Evolutionary conservation across 148 eudicot genomes (phyloP).

Genomic region (Fagopyrum esculentum): DNA sequence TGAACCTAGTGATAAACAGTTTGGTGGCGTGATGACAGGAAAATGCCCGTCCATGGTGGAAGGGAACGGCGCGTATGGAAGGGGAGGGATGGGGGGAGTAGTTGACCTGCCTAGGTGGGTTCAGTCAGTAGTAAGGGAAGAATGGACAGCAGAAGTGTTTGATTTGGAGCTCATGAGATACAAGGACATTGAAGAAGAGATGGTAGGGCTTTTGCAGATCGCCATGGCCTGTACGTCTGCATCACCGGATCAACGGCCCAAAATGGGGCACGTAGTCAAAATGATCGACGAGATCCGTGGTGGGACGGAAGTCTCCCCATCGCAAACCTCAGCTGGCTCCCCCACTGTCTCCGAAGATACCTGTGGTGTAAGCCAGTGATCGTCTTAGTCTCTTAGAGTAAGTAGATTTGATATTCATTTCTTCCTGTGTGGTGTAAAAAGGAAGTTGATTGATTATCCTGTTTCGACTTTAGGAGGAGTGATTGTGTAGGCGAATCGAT

Average conservation of each 20-base stretch:
- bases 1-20: neutral
- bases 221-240: conserved; percentile 77
- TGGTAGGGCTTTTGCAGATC: conserved; percentile 82
- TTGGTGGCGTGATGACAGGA: conserved; percentile 5
- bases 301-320: conserved; percentile 1
- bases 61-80: conserved; percentile 10
- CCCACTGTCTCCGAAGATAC: conserved; percentile 7
- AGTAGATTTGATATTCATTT: neutral
- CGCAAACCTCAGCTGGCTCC: conserved; percentile 5
- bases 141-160: conserved; percentile 95
- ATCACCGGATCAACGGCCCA: conserved; percentile 81
- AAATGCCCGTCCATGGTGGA: conserved; percentile 16
- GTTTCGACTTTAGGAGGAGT: neutral
- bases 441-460: neutral
- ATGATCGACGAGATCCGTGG: conserved; percentile 78
- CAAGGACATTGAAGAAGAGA: conserved; percentile 92
- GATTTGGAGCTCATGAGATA: conserved; percentile 86
- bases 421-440: neutral
- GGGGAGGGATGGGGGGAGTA: conserved; percentile 18
- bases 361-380: conserved; percentile 10
- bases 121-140: conserved; percentile 75
- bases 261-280: conserved; percentile 64
- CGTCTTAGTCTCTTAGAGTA: neutral
- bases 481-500: neutral
- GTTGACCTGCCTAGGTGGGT: conserved; percentile 82